phyloP scores from a whole-genome alignment of 1,139 yeast genomes.

The Fermentozyma sake region DNA sequence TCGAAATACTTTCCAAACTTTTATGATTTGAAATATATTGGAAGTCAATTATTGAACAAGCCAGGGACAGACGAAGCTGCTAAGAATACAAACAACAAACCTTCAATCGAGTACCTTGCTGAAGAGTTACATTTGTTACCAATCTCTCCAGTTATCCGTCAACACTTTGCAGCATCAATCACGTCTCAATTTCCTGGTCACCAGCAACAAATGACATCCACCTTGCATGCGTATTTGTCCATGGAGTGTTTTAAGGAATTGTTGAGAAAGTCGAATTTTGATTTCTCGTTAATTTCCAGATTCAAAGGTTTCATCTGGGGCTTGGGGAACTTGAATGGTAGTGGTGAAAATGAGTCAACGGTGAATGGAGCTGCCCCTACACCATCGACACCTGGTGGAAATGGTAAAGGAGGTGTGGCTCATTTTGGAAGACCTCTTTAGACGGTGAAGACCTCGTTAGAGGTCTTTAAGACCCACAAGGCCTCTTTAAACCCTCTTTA shows the following conservation, averaged over 20 bases:
- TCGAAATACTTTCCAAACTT: constrained; percentile 73
- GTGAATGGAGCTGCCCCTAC: constrained; percentile 16
- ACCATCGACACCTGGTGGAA: constrained; percentile 21
- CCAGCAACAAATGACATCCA: constrained; percentile 42
- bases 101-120: constrained; percentile 47
- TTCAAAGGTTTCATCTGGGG: constrained; percentile 56
- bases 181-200: constrained; percentile 20
- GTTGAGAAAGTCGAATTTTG: constrained; percentile 39
- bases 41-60: constrained; percentile 46
- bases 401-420: constrained; percentile 22
- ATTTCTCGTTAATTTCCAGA: constrained; percentile 28
- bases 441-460: no score
- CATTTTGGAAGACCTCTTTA: constrained; percentile 34
- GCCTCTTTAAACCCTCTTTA: no score
- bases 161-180: constrained; percentile 26
- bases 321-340: constrained; percentile 27
- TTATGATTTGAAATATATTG: constrained; percentile 78
- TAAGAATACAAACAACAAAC: constrained; percentile 28
- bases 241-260: constrained; percentile 57
- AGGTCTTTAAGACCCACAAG: no score
- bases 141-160: constrained; percentile 46
- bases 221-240: constrained; percentile 51
- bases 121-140: constrained; percentile 56
- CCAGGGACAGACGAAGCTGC: constrained; percentile 11
- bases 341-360: constrained; percentile 11